phyloP scores from a whole-genome alignment of 164 flowering plant species.

The Magnolia officinalis region DNA sequence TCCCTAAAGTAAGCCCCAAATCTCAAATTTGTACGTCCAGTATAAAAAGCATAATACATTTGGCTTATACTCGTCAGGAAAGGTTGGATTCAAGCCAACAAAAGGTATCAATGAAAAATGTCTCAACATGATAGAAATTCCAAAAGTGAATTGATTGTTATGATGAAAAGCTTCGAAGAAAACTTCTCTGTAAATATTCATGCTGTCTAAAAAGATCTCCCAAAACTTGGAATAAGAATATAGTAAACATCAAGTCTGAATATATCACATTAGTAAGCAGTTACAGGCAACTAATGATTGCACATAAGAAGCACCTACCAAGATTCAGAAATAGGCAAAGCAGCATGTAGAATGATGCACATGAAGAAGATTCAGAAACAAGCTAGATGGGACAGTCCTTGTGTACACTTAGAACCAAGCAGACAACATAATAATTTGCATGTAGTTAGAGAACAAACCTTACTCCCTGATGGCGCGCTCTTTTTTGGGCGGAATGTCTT shows the following conservation, averaged over 20 bases:
- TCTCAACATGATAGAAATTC: no score
- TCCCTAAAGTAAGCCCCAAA: no score
- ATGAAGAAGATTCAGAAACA: neutral
- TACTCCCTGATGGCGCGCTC: slow-evolving; percentile 95
- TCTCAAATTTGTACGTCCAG: no score
- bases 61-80: no score
- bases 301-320: neutral
- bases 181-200: no score
- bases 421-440: neutral
- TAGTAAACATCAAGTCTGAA: neutral
- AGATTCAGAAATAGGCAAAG: neutral
- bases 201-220: neutral
- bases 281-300: neutral
- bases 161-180: no score
- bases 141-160: no score
- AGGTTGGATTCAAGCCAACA: no score
- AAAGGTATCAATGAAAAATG: no score
- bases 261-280: neutral
- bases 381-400: neutral
- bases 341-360: slow-evolving; percentile 5
- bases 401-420: neutral
- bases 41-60: no score
- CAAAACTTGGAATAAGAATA: neutral
- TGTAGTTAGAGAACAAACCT: slow-evolving; percentile 41
- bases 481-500: slow-evolving; percentile 94